Conservation (phyloP, 1,139 yeast species). For the Scheffersomyces stambukii region DNA sequence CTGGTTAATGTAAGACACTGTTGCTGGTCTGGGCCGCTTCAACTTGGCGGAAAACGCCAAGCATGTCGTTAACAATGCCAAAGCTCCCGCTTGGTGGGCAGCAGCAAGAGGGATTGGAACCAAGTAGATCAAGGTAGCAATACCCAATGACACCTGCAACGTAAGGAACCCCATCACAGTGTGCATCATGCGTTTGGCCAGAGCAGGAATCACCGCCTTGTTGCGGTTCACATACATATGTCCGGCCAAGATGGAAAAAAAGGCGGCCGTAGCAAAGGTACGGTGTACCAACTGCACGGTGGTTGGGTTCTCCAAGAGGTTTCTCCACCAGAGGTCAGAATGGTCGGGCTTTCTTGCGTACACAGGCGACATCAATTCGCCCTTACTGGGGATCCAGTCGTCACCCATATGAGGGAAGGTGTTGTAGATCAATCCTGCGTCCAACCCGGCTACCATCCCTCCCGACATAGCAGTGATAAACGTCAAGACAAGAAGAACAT, state of each 20-base stretch:
- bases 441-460: conserved; percentile 96
- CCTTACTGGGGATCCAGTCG: conserved; percentile 61
- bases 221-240: conserved; percentile 59
- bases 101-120: conserved; percentile 95
- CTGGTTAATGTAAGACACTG: conserved; percentile 25
- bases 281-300: conserved; percentile 94
- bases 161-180: conserved; percentile 77
- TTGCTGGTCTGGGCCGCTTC: conserved; percentile 61
- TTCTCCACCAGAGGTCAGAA: conserved; percentile 86
- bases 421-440: conserved; percentile 94
- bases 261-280: conserved; percentile 77
- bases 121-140: conserved; percentile 74
- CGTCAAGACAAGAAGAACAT: conserved; percentile 60
- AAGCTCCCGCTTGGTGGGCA: conserved; percentile 95
- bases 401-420: conserved; percentile 97
- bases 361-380: conserved; percentile 75
- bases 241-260: conserved; percentile 61
- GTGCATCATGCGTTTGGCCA: conserved; percentile 51
- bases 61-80: conserved; percentile 79
- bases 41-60: conserved; percentile 67
- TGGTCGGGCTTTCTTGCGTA: conserved; percentile 64
- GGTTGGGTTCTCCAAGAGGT: conserved; percentile 90
- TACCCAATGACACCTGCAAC: conserved; percentile 82
- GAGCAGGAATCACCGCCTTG: conserved; percentile 58
- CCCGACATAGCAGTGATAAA: conserved; percentile 94